A percentile compares a stretch with the other conserved stretches of the same genome.
Conservation (phyloP, 306 rosid genomes). For the Pterocarpus santalinus region DNA sequence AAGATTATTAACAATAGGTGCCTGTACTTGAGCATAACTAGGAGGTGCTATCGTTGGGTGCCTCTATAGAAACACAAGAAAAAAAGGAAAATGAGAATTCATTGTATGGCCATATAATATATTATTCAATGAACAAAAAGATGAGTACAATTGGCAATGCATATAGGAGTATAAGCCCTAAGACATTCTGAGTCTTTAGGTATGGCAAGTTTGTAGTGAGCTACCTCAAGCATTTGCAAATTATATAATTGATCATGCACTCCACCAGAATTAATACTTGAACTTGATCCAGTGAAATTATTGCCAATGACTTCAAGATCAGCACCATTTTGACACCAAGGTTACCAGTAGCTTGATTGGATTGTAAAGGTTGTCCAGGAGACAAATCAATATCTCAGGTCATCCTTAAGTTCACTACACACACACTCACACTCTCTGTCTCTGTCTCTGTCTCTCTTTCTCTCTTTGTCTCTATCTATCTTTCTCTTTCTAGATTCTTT, state of each 20-base stretch:
- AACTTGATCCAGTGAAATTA: conserved; percentile 66
- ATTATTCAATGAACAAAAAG: conserved; percentile 16
- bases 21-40: conserved; percentile 93
- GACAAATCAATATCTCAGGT: conserved; percentile 81
- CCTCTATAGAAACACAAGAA: conserved; percentile 60
- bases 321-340: conserved; percentile 91
- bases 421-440: not conserved
- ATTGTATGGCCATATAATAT: conserved; percentile 14
- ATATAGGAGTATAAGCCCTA: conserved; percentile 80
- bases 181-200: conserved; percentile 95
- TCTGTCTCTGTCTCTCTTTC: too few relatives aligned
- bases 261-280: conserved; percentile 69
- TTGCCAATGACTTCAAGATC: conserved; percentile 93
- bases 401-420: conserved; percentile 17
- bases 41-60: conserved; percentile 84
- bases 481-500: conserved; percentile 4
- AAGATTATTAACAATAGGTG: conserved; percentile 91
- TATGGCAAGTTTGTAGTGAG: conserved; percentile 79
- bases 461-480: too few relatives aligned
- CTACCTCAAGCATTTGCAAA: conserved; percentile 93
- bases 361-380: conserved; percentile 91
- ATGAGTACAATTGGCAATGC: conserved; percentile 44
- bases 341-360: conserved; percentile 76
- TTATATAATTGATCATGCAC: conserved; percentile 75
- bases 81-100: conserved; percentile 28